These are phyloP conservation scores for Shiraia bambusicola DNA, from an alignment of 2,329 filamentous ascomycete species.

Conservation along the genomic window DNA sequence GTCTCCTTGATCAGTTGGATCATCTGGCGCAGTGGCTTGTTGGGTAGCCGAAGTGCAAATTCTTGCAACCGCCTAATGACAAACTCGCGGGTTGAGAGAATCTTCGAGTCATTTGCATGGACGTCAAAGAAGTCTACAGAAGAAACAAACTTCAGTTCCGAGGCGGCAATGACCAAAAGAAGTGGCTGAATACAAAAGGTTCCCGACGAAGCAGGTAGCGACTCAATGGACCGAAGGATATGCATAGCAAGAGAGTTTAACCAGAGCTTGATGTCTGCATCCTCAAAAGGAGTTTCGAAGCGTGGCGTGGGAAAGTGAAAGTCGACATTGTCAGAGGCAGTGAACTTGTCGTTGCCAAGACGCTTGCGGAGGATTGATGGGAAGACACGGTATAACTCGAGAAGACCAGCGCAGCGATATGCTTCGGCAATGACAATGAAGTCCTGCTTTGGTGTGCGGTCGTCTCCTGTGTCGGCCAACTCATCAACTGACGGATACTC, in stretches of 20 bases:
- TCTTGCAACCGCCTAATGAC: constrained; percentile 52
- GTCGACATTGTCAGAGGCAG: constrained; percentile 26
- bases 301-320: constrained; percentile 37
- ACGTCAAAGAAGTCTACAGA: constrained; percentile 41
- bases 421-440: constrained; percentile 56
- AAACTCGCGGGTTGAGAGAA: constrained; percentile 52
- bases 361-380: constrained; percentile 53
- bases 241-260: constrained; percentile 55
- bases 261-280: constrained; percentile 44
- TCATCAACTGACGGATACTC: constrained; percentile 51
- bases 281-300: constrained; percentile 37
- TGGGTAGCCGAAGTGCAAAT: constrained; percentile 51
- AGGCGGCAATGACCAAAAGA: constrained; percentile 53
- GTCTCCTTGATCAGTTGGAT: constrained; percentile 55
- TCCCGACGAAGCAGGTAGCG: constrained; percentile 55
- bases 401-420: constrained; percentile 55
- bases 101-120: constrained; percentile 46
- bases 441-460: constrained; percentile 55
- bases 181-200: constrained; percentile 58
- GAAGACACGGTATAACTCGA: constrained; percentile 58
- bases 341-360: constrained; percentile 34
- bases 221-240: constrained; percentile 52
- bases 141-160: constrained; percentile 52
- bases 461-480: constrained; percentile 55
- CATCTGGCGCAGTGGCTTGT: constrained; percentile 54